Evolutionary conservation across 257 asterid species (phyloP), one percentile per base, ranked within the genome.

Genomic region (Catharanthus roseus): DNA sequence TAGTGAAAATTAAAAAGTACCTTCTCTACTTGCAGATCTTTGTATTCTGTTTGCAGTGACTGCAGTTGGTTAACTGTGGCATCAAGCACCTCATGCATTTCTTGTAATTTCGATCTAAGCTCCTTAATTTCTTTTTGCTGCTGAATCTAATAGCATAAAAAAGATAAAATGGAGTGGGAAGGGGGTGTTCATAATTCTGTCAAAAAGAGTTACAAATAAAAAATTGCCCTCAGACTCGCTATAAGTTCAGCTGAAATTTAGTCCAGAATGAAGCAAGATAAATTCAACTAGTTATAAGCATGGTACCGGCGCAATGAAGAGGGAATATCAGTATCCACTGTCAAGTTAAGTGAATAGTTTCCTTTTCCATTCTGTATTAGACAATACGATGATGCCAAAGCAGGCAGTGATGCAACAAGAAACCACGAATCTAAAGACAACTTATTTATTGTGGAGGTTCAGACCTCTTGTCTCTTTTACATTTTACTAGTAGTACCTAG

Each of bases 1-100:
- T 34, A 29, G 61, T 15, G 60, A 58, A 63, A 65, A 42, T 34
- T 28, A 31, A 44, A 56, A 64, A 23, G 18, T 85, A 90, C 96
- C 96, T 90, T 92, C 75, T 90, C 95, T 65, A 81, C 70, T 71
- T 78, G 83, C 28, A 90, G 81, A 78, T 79, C 72, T 78, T 80
- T 82, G 54, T 84, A 82, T 50, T 88, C 88, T 62, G 78, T 65
- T 78, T 82, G 82, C 76, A 87, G 56, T 45, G 80, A 61, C 68
- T 79, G 85, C 69, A 87, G 87, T 73, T 90, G 88, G 69, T 77
- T 58, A 47, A 72, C 71, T 70, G 87, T 80, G 67, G 84, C 74
- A 77, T 79, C 95, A 36, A 88, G 85, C 79, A 86, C 79, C 82
- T 83, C 85, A 71, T 77, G 83, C 82, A 79, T 79, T 73, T 84